phyloP scores from a whole-genome alignment of 352 stramenopile genomes.

The Pythium utonaiense region DNA sequence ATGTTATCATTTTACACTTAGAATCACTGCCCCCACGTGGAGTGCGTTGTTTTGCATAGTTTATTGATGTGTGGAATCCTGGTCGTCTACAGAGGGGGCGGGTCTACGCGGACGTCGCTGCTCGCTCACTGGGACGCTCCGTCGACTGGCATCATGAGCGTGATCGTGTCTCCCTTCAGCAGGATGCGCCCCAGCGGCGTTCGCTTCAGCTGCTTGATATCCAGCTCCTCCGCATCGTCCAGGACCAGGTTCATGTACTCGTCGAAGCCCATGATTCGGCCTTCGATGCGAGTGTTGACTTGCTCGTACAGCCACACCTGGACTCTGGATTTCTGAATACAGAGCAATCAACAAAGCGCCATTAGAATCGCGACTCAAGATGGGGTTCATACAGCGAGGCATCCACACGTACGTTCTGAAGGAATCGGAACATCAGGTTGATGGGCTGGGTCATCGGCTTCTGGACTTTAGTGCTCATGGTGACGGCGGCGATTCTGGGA shows the following conservation, averaged over 20 bases:
- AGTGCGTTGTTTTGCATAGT: background rate
- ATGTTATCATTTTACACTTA: conserved; percentile 9
- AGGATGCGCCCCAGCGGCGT: conserved; percentile 96
- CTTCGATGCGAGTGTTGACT: conserved; percentile 97
- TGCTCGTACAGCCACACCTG: conserved; percentile 99
- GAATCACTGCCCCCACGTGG: too few species aligned
- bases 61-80: background rate
- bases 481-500: conserved; percentile 21
- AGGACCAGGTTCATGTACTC: conserved; percentile 99
- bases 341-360: conserved; percentile 1
- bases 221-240: conserved; percentile 96
- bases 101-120: background rate
- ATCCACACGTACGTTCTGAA: conserved; percentile 89
- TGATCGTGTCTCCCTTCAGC: conserved; percentile 99
- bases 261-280: conserved; percentile 98
- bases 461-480: conserved; percentile 93
- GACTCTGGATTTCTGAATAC: conserved; percentile 91
- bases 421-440: conserved; percentile 99
- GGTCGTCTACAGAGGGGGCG: background rate
- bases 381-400: background rate
- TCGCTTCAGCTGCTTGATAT: conserved; percentile 93
- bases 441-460: conserved; percentile 99
- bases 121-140: conserved; percentile 23
- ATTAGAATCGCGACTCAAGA: background rate
- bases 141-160: conserved; percentile 94